Evolutionary conservation across 2,329 filamentous ascomycete species (phyloP).

Genomic region (Aureobasidium sp.): DNA sequence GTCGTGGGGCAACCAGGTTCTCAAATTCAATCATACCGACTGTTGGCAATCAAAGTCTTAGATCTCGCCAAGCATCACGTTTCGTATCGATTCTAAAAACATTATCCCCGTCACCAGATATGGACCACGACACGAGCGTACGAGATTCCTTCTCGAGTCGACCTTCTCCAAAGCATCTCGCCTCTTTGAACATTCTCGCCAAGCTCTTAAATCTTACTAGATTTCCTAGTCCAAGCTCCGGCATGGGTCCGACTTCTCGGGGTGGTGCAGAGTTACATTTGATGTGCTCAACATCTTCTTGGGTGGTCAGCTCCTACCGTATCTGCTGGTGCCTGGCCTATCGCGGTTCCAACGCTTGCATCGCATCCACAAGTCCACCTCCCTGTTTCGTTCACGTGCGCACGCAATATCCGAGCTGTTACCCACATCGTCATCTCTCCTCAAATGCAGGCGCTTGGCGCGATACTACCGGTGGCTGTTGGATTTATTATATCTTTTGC

Average conservation of each 20-base stretch:
- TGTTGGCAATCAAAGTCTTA: slow-evolving; percentile 34
- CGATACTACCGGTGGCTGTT: not conserved
- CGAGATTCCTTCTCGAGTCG: not conserved
- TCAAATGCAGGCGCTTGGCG: not conserved
- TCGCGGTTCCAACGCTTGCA: slow-evolving; percentile 2
- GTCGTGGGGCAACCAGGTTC: slow-evolving; percentile 66
- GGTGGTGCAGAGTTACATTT: slow-evolving; percentile 4
- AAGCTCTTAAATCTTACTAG: slow-evolving; percentile 11
- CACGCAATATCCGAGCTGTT: not conserved
- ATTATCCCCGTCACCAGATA: not conserved
- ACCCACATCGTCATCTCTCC: not conserved
- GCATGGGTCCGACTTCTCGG: slow-evolving; percentile 3
- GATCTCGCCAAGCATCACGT: slow-evolving; percentile 1
- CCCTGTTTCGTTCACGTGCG: slow-evolving; percentile 3
- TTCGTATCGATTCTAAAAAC: slow-evolving; percentile 7
- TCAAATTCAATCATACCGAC: slow-evolving; percentile 56
- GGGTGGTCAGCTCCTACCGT: not conserved
- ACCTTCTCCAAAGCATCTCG: not conserved
- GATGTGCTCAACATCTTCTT: slow-evolving; percentile 6
- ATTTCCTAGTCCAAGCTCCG: slow-evolving; percentile 1
- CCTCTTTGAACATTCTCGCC: not conserved
- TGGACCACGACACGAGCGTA: slow-evolving; percentile 12
- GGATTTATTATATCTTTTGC: slow-evolving; percentile 1
- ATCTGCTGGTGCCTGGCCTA: slow-evolving; percentile 5
- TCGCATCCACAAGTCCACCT: not conserved